phyloP scores from a whole-genome alignment of 2,329 filamentous ascomycete genomes.

The Aspergillus cejpii region DNA sequence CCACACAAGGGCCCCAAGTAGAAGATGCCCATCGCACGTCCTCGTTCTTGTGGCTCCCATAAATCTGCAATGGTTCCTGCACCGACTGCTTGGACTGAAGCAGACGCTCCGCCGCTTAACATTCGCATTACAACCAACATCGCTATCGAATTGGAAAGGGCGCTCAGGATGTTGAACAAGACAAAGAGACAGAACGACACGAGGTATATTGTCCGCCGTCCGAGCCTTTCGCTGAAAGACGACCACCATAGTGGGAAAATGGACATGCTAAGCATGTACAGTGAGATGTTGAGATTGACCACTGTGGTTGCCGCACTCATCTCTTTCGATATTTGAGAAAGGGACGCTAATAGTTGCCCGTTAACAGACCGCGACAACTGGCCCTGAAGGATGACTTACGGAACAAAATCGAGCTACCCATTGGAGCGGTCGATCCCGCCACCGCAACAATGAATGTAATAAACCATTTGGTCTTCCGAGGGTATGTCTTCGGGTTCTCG shows the following conservation, averaged over 20 bases:
- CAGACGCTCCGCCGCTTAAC: conserved; percentile 66
- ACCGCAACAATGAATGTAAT: conserved; percentile 72
- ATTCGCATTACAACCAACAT: conserved; percentile 75
- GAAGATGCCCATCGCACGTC: conserved; percentile 74
- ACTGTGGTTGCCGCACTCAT: conserved; percentile 58
- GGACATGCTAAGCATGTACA: conserved; percentile 77
- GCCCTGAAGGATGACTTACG: conserved; percentile 48
- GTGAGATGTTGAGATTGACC: conserved; percentile 66
- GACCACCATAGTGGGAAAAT: conserved; percentile 87
- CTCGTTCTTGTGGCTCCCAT: conserved; percentile 66
- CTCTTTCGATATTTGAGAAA: conserved; percentile 57
- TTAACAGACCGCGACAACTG: background rate
- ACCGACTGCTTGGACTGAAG: conserved; percentile 74
- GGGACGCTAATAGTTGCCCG: conserved; percentile 51
- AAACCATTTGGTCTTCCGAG: conserved; percentile 70
- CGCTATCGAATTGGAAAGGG: conserved; percentile 60
- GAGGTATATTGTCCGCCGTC: conserved; percentile 72
- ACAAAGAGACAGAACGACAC: conserved; percentile 66
- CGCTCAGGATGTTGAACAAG: conserved; percentile 63
- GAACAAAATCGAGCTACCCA: conserved; percentile 79
- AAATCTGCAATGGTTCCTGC: conserved; percentile 77
- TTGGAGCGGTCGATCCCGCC: conserved; percentile 68
- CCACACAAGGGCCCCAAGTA: conserved; percentile 72
- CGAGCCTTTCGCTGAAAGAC: conserved; percentile 64
- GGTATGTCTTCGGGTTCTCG: conserved; percentile 66